Conservation (phyloP, 2,329 filamentous ascomycete species). For the Aspergillus sp. region DNA sequence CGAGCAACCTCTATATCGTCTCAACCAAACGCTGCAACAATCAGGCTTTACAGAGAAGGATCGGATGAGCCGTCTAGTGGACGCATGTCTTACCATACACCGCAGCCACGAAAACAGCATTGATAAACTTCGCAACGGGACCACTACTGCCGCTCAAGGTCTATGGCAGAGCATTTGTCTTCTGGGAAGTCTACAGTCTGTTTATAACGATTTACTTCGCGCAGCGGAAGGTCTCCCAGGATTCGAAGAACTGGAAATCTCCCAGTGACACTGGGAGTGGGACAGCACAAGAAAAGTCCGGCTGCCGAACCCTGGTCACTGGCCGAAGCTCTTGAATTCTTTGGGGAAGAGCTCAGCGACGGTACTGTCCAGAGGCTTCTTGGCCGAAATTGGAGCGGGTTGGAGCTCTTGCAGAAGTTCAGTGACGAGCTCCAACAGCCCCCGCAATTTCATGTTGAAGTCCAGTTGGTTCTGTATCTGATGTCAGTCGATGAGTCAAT, state of each 20-base stretch:
- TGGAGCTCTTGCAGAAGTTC: neutral
- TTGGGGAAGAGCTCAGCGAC: neutral
- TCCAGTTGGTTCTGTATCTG: neutral
- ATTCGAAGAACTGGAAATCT: neutral
- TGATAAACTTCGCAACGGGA: neutral
- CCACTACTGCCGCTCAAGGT: neutral
- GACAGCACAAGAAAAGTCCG: neutral
- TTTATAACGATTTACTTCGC: neutral
- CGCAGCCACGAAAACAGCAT: neutral
- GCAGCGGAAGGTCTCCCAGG: neutral
- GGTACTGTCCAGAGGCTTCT: neutral
- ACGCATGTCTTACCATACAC: neutral
- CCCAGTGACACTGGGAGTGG: neutral
- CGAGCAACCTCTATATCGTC: neutral
- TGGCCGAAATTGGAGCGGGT: neutral
- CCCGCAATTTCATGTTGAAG: neutral
- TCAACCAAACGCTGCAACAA: neutral
- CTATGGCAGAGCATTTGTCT: neutral
- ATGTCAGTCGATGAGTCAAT: neutral
- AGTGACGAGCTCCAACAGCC: neutral
- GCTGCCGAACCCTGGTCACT: neutral
- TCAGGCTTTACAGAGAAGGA: neutral
- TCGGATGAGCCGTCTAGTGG: neutral
- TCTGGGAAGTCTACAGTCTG: neutral
- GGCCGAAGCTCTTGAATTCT: neutral